Conservation (phyloP, 1,284 basidiomycete species). For the Xanthoconium separans region DNA sequence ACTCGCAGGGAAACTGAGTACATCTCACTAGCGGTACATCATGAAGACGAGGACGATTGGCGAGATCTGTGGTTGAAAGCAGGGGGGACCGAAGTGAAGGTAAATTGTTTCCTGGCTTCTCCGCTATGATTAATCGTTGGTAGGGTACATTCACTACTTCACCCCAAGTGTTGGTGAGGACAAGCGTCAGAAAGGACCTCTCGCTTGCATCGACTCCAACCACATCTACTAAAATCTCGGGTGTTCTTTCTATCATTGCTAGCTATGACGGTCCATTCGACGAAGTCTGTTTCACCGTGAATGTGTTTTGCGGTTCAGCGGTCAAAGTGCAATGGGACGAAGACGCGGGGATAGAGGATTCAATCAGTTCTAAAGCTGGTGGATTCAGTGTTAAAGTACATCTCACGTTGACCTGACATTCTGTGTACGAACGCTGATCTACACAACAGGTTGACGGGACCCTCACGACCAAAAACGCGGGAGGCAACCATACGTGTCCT, state of each 20-base stretch:
- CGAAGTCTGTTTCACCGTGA: constrained; percentile 65
- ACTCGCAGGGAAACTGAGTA: constrained; percentile 63
- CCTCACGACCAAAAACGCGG: constrained; percentile 73
- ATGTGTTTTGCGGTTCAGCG: constrained; percentile 48
- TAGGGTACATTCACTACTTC: constrained; percentile 81
- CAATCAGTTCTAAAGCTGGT: background rate
- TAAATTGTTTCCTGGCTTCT: constrained; percentile 19
- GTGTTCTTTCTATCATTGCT: constrained; percentile 52
- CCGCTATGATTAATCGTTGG: background rate
- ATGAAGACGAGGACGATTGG: constrained; percentile 40
- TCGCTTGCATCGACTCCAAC: background rate
- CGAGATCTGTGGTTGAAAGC: constrained; percentile 20
- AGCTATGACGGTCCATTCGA: constrained; percentile 63
- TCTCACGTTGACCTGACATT: background rate
- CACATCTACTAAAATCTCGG: constrained; percentile 28
- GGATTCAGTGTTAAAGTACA: constrained; percentile 22
- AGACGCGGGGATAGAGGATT: constrained; percentile 13
- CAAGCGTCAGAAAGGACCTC: constrained; percentile 4
- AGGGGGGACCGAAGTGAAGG: constrained; percentile 37
- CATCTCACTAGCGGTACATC: constrained; percentile 65
- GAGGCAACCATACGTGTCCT: constrained; percentile 78
- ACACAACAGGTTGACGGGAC: constrained; percentile 53
- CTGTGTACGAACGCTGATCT: constrained; percentile 7
- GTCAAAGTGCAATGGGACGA: constrained; percentile 50
- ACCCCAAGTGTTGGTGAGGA: constrained; percentile 66